Conservation (phyloP, 257 asterid genomes). For the Henckelia pumila region DNA sequence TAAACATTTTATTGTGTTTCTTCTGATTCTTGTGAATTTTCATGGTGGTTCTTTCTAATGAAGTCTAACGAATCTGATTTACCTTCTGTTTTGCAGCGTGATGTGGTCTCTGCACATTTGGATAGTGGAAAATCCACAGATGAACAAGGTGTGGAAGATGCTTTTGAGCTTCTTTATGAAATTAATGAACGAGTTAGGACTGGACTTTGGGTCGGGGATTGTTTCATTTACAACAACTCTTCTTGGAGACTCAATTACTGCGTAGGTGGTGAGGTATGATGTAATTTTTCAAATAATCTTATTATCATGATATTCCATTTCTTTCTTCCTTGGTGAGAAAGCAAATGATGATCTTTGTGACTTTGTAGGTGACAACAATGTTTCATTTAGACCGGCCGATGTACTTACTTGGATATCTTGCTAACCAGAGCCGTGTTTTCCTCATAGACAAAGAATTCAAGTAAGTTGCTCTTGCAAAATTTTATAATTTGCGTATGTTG, state of each 20-base stretch:
- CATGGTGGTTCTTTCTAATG: not conserved
- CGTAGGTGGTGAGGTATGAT: conserved; percentile 93
- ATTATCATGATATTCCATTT: conserved; percentile 8
- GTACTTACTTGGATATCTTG: conserved; percentile 97
- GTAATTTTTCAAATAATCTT: conserved; percentile 12
- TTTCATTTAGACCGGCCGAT: conserved; percentile 95
- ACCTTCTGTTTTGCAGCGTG: conserved; percentile 63
- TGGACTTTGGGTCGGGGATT: conserved; percentile 99
- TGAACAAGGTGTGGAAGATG: conserved; percentile 97
- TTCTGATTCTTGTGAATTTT: conserved; percentile 22
- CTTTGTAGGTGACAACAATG: conserved; percentile 85
- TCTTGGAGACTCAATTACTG: conserved; percentile 98
- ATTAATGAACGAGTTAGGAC: conserved; percentile 94
- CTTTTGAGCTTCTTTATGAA: conserved; percentile 93
- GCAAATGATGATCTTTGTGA: conserved; percentile 16
- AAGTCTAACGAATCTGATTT: conserved; percentile 19
- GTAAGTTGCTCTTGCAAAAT: conserved; percentile 46
- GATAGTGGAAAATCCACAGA: conserved; percentile 87
- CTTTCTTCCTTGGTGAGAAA: conserved; percentile 21
- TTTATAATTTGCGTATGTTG: conserved; percentile 14
- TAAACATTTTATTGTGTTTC: conserved; percentile 31
- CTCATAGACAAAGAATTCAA: conserved; percentile 94
- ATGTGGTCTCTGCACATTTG: conserved; percentile 85
- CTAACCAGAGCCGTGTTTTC: conserved; percentile 87
- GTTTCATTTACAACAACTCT: conserved; percentile 91